Conservation (phyloP, 306 rosid species). For the Leucaena leucocephala region DNA sequence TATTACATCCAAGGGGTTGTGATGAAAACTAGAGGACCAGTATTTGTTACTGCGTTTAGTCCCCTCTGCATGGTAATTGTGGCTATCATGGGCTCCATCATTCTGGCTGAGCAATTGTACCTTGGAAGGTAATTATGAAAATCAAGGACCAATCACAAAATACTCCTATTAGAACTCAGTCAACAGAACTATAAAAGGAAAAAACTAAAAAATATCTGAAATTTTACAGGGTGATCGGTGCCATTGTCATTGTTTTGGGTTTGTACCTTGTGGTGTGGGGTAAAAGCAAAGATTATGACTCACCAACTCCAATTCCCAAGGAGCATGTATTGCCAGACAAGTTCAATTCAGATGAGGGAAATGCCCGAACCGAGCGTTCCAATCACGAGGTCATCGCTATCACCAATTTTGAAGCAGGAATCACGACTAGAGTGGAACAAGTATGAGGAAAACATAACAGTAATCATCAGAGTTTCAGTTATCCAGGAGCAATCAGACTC, state of each 20-base stretch:
- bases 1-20: conserved; percentile 91
- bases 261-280: conserved; percentile 88
- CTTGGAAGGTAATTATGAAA: conserved; percentile 72
- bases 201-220: background rate
- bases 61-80: conserved; percentile 83
- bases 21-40: conserved; percentile 84
- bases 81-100: conserved; percentile 70
- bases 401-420: conserved; percentile 33
- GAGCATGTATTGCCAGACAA: conserved; percentile 39
- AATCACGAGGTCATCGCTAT: conserved; percentile 40
- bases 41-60: conserved; percentile 82
- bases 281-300: conserved; percentile 65
- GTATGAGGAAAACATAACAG: conserved; percentile 9
- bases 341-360: conserved; percentile 26
- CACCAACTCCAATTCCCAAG: conserved; percentile 27
- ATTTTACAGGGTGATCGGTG: conserved; percentile 70
- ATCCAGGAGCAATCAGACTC: background rate
- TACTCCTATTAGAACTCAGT: background rate
- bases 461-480: conserved; percentile 1
- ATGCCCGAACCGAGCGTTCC: conserved; percentile 27
- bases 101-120: conserved; percentile 59
- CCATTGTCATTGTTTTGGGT: conserved; percentile 60
- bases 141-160: background rate
- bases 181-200: background rate
- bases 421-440: conserved; percentile 31